These are phyloP conservation scores for Castanea mollissima DNA, from an alignment of 306 rosid genomes.

Conservation along the genomic window DNA sequence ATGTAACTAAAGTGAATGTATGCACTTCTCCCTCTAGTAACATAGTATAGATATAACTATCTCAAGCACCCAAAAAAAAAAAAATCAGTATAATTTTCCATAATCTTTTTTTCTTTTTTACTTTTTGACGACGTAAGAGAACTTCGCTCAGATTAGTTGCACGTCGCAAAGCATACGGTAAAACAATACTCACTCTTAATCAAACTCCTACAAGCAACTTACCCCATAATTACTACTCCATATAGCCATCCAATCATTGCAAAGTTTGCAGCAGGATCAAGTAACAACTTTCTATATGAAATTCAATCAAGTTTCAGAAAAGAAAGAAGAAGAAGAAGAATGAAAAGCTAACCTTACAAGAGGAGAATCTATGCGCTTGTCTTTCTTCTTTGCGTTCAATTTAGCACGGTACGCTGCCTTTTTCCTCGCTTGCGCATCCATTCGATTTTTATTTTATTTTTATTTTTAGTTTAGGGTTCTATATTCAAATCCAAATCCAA, in stretches of 20 bases:
- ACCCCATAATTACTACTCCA: no score
- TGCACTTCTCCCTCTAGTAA: no score
- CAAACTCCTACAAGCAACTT: no score
- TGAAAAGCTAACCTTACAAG: constrained; percentile 57
- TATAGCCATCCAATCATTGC: no score
- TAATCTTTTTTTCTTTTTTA: no score
- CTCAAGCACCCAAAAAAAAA: background rate
- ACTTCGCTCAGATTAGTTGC: no score
- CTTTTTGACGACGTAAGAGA: no score
- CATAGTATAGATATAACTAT: background rate
- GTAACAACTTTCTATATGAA: background rate
- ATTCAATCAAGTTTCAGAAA: background rate
- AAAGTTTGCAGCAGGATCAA: background rate
- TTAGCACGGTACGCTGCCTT: constrained; percentile 69
- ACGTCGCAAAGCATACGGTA: no score
- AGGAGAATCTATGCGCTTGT: constrained; percentile 78
- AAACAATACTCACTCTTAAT: no score
- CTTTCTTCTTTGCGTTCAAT: constrained; percentile 82
- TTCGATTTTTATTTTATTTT: background rate
- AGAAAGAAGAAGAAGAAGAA: background rate
- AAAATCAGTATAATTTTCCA: background rate
- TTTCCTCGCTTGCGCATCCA: constrained; percentile 58
- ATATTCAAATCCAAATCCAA: no score
- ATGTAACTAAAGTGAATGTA: no score
- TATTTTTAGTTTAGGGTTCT: no score